Evolutionary conservation across 2,329 filamentous ascomycete genomes (phyloP).

Genomic region (Colletotrichum euphorbiae): DNA sequence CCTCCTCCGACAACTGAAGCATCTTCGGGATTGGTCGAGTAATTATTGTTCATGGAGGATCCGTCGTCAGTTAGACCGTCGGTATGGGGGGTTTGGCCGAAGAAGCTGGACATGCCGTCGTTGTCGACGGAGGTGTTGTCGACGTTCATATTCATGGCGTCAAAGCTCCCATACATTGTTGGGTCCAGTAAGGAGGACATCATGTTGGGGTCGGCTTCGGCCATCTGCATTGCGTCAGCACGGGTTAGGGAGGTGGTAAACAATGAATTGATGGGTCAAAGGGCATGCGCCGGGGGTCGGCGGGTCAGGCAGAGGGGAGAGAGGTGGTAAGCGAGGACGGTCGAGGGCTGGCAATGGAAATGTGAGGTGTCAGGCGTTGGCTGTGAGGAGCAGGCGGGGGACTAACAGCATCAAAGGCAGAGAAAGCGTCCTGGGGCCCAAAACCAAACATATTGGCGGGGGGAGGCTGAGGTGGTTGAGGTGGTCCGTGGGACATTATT

Average conservation of each 20-base stretch:
- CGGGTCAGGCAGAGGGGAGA: constrained; percentile 17
- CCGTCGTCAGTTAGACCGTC: constrained; percentile 36
- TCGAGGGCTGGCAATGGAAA: not conserved
- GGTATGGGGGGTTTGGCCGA: constrained; percentile 44
- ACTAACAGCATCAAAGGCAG: constrained; percentile 39
- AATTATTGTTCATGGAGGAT: constrained; percentile 32
- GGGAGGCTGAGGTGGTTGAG: constrained; percentile 51
- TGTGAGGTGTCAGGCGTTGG: constrained; percentile 16
- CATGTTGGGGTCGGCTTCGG: constrained; percentile 51
- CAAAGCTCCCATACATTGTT: constrained; percentile 51
- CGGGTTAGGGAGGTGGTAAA: constrained; percentile 13
- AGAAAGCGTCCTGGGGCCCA: constrained; percentile 44
- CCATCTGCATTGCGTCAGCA: constrained; percentile 41
- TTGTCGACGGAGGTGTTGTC: constrained; percentile 48
- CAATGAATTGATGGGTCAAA: constrained; percentile 7
- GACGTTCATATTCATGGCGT: constrained; percentile 57
- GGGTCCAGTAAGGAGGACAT: constrained; percentile 59
- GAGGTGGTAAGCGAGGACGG: constrained; percentile 21
- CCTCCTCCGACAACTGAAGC: constrained; percentile 53
- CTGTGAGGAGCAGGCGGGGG: constrained; percentile 22
- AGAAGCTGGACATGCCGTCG: constrained; percentile 42
- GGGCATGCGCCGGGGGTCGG: constrained; percentile 27
- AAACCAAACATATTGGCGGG: constrained; percentile 53
- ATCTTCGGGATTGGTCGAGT: constrained; percentile 35
- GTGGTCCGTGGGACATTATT: constrained; percentile 52